A percentile compares a stretch with the other conserved stretches of the same genome.
These are phyloP conservation scores for Fusarium foetens DNA, from an alignment of 2,329 filamentous ascomycete species.

Conservation along the genomic window DNA sequence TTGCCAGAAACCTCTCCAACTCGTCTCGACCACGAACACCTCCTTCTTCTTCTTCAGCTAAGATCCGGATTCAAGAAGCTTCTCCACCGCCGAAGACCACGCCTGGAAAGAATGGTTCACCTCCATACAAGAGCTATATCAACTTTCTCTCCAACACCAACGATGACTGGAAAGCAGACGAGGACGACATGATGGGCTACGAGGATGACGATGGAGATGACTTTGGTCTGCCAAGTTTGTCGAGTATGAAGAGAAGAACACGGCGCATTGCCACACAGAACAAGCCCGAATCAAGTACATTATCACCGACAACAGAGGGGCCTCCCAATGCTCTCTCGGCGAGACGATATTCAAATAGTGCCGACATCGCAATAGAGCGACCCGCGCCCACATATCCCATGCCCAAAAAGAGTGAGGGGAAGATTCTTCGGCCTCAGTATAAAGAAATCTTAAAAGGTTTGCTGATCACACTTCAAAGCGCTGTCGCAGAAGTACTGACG, in stretches of 20 bases:
- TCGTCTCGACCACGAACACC: conserved; percentile 80
- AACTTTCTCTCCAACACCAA: conserved; percentile 84
- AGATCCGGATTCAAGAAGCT: conserved; percentile 61
- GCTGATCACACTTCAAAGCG: background rate
- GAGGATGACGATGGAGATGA: conserved; percentile 93
- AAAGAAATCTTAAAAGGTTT: conserved; percentile 88
- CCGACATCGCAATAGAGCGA: conserved; percentile 92
- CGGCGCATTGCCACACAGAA: conserved; percentile 61
- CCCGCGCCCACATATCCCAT: conserved; percentile 85
- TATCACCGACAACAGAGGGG: conserved; percentile 52
- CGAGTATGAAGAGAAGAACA: conserved; percentile 84
- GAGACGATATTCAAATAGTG: conserved; percentile 82
- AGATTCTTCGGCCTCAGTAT: conserved; percentile 96
- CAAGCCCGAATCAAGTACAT: conserved; percentile 44
- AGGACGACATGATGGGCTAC: conserved; percentile 81
- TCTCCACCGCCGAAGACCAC: conserved; percentile 65
- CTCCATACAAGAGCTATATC: conserved; percentile 76
- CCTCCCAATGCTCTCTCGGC: conserved; percentile 52
- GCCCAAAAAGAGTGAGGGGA: conserved; percentile 89
- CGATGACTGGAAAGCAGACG: conserved; percentile 82
- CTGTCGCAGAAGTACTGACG: conserved; percentile 26
- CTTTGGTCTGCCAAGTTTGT: conserved; percentile 91
- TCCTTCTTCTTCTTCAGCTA: conserved; percentile 67
- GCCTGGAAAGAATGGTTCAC: conserved; percentile 67
- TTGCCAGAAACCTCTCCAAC: conserved; percentile 66